Conservation (phyloP, 2,329 filamentous ascomycete genomes). For the Calonectria leucothoes region DNA sequence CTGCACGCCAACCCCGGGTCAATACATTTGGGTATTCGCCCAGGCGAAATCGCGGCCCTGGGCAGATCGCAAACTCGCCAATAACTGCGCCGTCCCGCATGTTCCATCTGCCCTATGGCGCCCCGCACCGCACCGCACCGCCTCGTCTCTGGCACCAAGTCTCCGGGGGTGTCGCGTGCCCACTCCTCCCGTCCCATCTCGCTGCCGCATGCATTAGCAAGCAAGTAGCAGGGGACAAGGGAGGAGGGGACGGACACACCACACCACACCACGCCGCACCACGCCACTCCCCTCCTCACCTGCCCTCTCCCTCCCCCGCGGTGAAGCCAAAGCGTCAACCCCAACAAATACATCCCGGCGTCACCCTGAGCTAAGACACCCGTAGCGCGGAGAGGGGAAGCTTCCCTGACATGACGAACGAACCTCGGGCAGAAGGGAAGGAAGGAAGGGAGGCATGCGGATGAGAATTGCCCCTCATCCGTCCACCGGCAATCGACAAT, state of each 20-base stretch:
- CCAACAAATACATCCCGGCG: constrained; percentile 6
- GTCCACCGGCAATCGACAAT: not conserved
- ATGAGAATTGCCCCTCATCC: not conserved
- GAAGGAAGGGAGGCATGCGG: not conserved
- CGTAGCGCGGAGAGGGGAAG: constrained; percentile 8
- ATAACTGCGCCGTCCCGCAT: not conserved
- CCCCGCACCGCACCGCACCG: constrained; percentile 8
- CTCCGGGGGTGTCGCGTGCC: constrained; percentile 15
- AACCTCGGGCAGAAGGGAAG: constrained; percentile 12
- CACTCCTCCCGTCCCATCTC: not conserved
- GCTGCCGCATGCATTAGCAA: not conserved
- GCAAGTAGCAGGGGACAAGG: no score
- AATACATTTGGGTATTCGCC: not conserved
- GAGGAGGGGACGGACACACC: not conserved
- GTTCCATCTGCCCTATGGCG: not conserved
- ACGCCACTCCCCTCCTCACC: constrained; percentile 8
- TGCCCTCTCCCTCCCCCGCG: not conserved
- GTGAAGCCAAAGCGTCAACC: not conserved
- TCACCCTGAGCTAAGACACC: not conserved
- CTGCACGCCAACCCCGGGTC: not conserved
- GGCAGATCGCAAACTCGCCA: not conserved
- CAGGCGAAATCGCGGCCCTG: not conserved
- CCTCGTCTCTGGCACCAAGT: not conserved
- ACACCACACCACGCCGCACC: not conserved
- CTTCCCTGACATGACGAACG: not conserved